Evolutionary conservation across 2,329 filamentous ascomycete genomes (phyloP).

Genomic region (Penicillium sp.): DNA sequence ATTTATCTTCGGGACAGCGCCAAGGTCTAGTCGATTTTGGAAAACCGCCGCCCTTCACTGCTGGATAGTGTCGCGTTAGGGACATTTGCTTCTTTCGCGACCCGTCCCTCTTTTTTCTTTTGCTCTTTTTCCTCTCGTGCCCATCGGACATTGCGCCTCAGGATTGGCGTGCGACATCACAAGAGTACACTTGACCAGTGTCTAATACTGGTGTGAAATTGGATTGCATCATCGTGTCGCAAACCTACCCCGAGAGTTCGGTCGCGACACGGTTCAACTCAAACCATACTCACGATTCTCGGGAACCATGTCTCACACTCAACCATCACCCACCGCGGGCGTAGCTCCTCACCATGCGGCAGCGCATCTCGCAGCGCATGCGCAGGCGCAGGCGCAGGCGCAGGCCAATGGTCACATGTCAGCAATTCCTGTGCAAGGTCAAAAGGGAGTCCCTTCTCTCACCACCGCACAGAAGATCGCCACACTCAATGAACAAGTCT

Average conservation of each 20-base stretch:
- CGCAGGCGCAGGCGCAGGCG: conserved; percentile 9
- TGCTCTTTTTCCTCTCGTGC: background rate
- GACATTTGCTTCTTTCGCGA: background rate
- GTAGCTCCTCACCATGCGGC: conserved; percentile 62
- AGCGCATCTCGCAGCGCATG: conserved; percentile 34
- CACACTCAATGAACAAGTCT: conserved; percentile 80
- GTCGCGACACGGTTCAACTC: conserved; percentile 23
- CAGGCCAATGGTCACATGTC: conserved; percentile 57
- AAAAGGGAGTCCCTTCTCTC: conserved; percentile 59
- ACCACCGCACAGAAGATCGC: conserved; percentile 72
- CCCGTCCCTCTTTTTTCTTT: background rate
- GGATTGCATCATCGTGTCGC: conserved; percentile 38
- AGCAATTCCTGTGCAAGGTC: conserved; percentile 52
- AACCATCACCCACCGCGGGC: conserved; percentile 75
- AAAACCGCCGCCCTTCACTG: conserved; percentile 4
- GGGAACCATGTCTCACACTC: conserved; percentile 68
- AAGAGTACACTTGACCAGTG: background rate
- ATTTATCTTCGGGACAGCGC: conserved; percentile 6
- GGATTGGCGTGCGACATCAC: conserved; percentile 1
- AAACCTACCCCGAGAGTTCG: conserved; percentile 12
- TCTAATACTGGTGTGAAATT: conserved; percentile 3
- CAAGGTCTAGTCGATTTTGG: conserved; percentile 2
- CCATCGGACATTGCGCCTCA: conserved; percentile 1
- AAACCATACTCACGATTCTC: conserved; percentile 12
- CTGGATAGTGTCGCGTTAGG: conserved; percentile 14